These are phyloP conservation scores for Trichoderma atroviride DNA, from an alignment of 2,329 filamentous ascomycete species.

Conservation along the genomic window DNA sequence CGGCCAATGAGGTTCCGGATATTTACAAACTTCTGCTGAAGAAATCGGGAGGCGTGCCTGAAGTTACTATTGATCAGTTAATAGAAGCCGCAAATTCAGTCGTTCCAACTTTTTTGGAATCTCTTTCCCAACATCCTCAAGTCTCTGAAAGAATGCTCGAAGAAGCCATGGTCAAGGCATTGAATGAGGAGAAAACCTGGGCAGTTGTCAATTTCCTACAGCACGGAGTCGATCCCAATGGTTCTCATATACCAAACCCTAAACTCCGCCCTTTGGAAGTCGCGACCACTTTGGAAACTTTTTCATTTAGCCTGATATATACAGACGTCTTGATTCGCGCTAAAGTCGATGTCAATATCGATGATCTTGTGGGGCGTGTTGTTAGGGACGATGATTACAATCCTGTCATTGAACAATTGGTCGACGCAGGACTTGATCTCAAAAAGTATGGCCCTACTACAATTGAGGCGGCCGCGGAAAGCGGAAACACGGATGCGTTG, in stretches of 20 bases:
- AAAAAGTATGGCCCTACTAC: not conserved
- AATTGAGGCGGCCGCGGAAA: not conserved
- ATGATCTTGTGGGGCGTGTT: not conserved
- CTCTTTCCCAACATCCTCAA: not conserved
- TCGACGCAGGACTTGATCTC: not conserved
- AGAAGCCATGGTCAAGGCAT: not conserved
- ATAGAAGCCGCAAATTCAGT: not conserved
- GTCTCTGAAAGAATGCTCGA: not conserved
- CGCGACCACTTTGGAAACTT: not conserved
- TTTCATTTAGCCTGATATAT: not conserved
- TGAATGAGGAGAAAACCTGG: not conserved
- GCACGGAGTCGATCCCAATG: not conserved
- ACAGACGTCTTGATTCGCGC: not conserved
- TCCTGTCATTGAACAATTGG: not conserved
- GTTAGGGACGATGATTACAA: not conserved
- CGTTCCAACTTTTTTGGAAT: not conserved
- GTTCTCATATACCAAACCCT: not conserved
- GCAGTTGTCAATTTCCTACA: not conserved
- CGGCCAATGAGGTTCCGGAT: no score
- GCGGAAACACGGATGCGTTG: not conserved
- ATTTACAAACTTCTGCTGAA: not conserved
- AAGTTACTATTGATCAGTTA: not conserved
- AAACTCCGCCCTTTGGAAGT: not conserved
- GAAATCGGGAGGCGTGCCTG: not conserved
- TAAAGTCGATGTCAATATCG: not conserved